phyloP scores from a whole-genome alignment of 768 basidiomycete species.

The Clavulina sp. region DNA sequence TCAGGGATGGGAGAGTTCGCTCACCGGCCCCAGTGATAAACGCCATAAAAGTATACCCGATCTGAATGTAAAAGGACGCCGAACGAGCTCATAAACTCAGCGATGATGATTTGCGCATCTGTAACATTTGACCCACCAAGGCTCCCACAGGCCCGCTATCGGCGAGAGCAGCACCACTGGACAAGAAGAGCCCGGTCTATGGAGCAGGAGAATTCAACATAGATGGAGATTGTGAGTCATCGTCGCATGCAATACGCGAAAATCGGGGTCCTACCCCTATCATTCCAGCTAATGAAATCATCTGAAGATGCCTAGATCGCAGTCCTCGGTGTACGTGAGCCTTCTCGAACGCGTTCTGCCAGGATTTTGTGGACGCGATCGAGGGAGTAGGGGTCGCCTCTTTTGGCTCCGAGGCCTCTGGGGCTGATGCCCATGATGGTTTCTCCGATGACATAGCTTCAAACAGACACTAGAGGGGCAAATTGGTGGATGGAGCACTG shows the following conservation, averaged over 20 bases:
- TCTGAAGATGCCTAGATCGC: slow-evolving; percentile 6
- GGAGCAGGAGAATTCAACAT: not conserved
- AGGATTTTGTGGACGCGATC: too few relatives aligned
- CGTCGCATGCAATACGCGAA: not conserved
- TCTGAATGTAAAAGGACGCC: slow-evolving; percentile 1
- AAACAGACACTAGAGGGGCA: too few relatives aligned
- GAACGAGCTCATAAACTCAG: not conserved
- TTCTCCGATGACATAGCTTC: too few relatives aligned
- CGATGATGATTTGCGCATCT: not conserved
- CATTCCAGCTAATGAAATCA: slow-evolving; percentile 8
- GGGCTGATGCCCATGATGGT: too few relatives aligned
- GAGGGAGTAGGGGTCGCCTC: too few relatives aligned
- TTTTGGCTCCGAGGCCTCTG: too few relatives aligned
- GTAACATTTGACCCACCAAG: not conserved
- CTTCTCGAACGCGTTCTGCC: too few relatives aligned
- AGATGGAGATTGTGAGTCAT: not conserved
- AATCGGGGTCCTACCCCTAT: slow-evolving; percentile 2
- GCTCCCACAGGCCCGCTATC: slow-evolving; percentile 9
- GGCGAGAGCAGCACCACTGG: slow-evolving; percentile 6
- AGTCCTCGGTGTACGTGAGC: slow-evolving; percentile 1
- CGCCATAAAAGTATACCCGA: slow-evolving; percentile 3
- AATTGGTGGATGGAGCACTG: too few relatives aligned
- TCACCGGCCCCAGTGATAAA: slow-evolving; percentile 6
- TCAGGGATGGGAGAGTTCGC: not conserved
- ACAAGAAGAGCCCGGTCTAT: slow-evolving; percentile 4